Evolutionary conservation across 768 basidiomycete species (phyloP), one percentile per base, ranked within the genome.

Genomic region (Lactifluus echinatus): DNA sequence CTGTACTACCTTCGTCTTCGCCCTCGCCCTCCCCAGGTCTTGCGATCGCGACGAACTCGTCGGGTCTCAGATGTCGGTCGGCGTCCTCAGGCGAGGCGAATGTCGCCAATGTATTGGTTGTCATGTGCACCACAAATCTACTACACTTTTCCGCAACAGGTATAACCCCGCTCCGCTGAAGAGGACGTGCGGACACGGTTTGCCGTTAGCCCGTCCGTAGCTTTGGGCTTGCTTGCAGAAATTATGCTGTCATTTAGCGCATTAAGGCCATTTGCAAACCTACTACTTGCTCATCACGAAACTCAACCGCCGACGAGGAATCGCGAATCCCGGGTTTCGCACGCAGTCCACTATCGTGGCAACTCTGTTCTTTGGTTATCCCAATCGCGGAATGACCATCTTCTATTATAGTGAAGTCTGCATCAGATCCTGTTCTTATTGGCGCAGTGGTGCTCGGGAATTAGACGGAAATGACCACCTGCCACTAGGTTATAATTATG

Each of bases 291-390:
- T 34, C 14, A 3, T 33, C n/a, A 37, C 23, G 43, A 37, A 42
- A 43, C 50, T 40, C 56, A 45, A 39, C 43, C 37, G 42, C 55
- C 49, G 44, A 51, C 29, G n/a, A 48, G 19, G 19, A 19, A 26
- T 39, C 23, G 36, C 37, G 19, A 24, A 42, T 42, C 39, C 39
- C 28, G 28, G 11, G 17, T 26, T 51, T 36, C 31, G 12, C 33
- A 34, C 28, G 12, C 23, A 28, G 3, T 12, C 40, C 4, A 21
- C 17, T 23, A 42, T 21, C 21, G 12, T 21, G 19, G 21, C 40
- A 42, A 40, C 39, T 40, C n/a, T 42, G 4, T 14, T 34, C 34
- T 34, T 34, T 34, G 12, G 14, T 34, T 34, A 14, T 34, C 1
- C 40, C 15, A 42, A 42, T 42, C 21, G 21, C 21, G 40, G 40